phyloP scores from a whole-genome alignment of 768 basidiomycete species.

The Lyophyllum shimeji region DNA sequence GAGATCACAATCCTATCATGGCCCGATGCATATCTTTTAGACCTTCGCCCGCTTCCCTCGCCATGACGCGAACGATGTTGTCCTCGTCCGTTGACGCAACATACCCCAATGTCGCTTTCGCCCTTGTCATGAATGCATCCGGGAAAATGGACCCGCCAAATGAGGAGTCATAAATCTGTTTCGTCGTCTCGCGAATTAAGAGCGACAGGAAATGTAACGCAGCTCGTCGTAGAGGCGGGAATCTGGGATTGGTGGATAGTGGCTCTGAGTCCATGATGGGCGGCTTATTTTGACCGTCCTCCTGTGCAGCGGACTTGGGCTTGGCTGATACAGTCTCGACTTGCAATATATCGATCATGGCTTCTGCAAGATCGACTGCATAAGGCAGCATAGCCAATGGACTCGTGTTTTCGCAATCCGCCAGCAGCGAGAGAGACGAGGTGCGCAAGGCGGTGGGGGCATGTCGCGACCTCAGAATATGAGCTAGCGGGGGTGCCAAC shows the following conservation, averaged over 20 bases:
- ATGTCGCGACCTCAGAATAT: conserved; percentile 53
- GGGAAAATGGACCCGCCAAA: conserved; percentile 30
- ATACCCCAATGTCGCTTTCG: conserved; percentile 65
- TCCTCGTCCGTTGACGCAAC: conserved; percentile 74
- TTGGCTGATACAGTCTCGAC: conserved; percentile 46
- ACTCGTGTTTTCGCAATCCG: conserved; percentile 68
- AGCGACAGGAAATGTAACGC: conserved; percentile 81
- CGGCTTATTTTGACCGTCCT: conserved; percentile 20
- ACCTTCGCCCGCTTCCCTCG: conserved; percentile 62
- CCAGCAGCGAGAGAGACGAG: conserved; percentile 61
- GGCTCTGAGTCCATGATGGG: conserved; percentile 57
- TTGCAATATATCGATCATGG: conserved; percentile 78
- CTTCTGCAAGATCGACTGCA: conserved; percentile 55
- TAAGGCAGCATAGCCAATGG: conserved; percentile 64
- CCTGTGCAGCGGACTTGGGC: conserved; percentile 11
- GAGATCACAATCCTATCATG: conserved; percentile 36
- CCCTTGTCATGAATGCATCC: conserved; percentile 41
- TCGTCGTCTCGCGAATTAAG: conserved; percentile 60
- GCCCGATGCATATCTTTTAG: conserved; percentile 51
- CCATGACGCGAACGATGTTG: conserved; percentile 69
- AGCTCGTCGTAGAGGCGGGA: conserved; percentile 81
- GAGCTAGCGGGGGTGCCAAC: conserved; percentile 72
- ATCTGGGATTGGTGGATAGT: conserved; percentile 56
- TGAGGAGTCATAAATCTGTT: conserved; percentile 47
- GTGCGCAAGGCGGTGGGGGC: conserved; percentile 75